Conservation (phyloP, 1,139 yeast genomes). For the Scheffersomyces lignicola region DNA sequence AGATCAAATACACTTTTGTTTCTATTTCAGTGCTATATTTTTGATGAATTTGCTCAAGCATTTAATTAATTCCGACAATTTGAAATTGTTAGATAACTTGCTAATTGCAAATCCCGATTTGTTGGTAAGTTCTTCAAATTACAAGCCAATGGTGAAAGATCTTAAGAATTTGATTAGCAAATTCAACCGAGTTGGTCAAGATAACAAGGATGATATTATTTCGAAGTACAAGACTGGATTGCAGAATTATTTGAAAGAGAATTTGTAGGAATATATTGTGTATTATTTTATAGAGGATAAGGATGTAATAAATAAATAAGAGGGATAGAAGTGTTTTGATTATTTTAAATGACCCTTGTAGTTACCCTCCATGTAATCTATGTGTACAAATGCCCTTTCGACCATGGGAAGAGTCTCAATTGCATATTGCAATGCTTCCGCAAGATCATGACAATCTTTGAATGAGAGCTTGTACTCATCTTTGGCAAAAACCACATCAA, state of each 20-base stretch:
- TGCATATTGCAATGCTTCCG: slow-evolving; percentile 79
- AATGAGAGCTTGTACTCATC: slow-evolving; percentile 45
- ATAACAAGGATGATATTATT: slow-evolving; percentile 28
- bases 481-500: slow-evolving; percentile 64
- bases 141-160: slow-evolving; percentile 11
- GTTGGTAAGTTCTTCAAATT: background rate
- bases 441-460: slow-evolving; percentile 76
- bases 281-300: slow-evolving; percentile 2
- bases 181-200: slow-evolving; percentile 29
- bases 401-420: slow-evolving; percentile 75
- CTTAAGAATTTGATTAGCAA: slow-evolving; percentile 27
- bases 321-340: slow-evolving; percentile 3
- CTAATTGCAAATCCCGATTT: background rate
- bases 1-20: slow-evolving; percentile 65
- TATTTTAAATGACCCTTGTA: slow-evolving; percentile 48
- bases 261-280: slow-evolving; percentile 4
- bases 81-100: slow-evolving; percentile 1
- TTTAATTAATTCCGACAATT: slow-evolving; percentile 6
- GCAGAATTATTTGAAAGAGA: slow-evolving; percentile 14
- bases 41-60: slow-evolving; percentile 29
- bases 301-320: slow-evolving; percentile 1
- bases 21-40: slow-evolving; percentile 51
- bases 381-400: slow-evolving; percentile 79
- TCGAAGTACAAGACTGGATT: slow-evolving; percentile 30
- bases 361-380: slow-evolving; percentile 65